Base-by-base conservation (phyloP, 2,329 filamentous ascomycete species). In the Fusarium chlamydosporum region DNA sequence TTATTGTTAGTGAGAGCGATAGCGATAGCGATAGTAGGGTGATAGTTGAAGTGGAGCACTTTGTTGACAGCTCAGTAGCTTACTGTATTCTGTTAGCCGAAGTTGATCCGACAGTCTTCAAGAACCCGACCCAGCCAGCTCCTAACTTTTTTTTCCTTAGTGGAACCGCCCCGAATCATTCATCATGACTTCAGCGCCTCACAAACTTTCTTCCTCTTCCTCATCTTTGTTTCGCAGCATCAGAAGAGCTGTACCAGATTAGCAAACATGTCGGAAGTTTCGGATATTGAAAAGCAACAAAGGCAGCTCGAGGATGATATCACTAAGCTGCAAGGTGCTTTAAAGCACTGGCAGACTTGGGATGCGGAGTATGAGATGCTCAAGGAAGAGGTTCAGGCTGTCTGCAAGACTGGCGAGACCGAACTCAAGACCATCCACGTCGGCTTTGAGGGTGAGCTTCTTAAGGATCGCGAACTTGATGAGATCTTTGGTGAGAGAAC, bases 341-440 rank as follows among this genome's bases (percentile, higher is more conserved):
- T 98, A 54, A 89, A 89, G 66, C 91, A 97, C 81, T 99, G 95
- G 95, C 91, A 92, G 68, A 90, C 90, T 56, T 96, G 92, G 88
- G 94, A 97, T 77, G 89, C 92, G 47, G 95, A 98, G 78, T 98
- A 98, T 79, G 93, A 97, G 76, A 88, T 90, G 26, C 85, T 98
- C 65, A 94, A 92, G 76, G 93, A 96, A 77, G 93, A 96, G 74
- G 86, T 98, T 31, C 80, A 88, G 53, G 83, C 82, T 6, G 76
- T 90, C 27, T 77, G 84, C 41, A 80, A 82, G 51, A 79, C 86
- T 56, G 79, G 81, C 31, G 48, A 70, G 12, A 57, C 67, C 15
- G 85, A 89, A 29, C 85, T 94, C 29, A 81, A 85, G 9, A 80
- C 80, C 31, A 85, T 91, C 45, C 86, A 87, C 43, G 79, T 83